Evolutionary conservation across 768 basidiomycete species (phyloP), one percentile per base, ranked within the genome.

Genomic region (Neoboletus magnificus): DNA sequence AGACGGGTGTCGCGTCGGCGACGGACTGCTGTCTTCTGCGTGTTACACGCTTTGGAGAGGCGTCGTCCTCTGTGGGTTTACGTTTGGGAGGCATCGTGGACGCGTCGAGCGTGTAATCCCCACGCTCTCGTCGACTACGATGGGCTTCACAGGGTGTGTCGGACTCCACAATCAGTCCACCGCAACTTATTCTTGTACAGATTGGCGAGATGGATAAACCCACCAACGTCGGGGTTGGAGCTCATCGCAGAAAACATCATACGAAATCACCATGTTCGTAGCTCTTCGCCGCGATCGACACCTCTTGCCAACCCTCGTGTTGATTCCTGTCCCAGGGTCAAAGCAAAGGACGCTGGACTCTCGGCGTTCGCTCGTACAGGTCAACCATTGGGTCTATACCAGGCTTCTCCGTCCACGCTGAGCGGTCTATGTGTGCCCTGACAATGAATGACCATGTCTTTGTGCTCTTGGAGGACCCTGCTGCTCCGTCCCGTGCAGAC

Each of bases 361-460:
- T 92, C 32, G 79, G 82, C 42, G 76, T 91, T 39, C 82, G 83
- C 55, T 89, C 89, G 5, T 91, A 85, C 68, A 82, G 90, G 23
- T 90, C 89, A 1, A 82, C 81, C n/a, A 73, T 90, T 9, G 75
- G 79, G n/a, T 77, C 81, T 55, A 76, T 78, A 48, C 77, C 79
- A 5, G 81, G 81, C 12, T 62, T 79, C 46, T 76, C 81, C 42
- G 62, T 82, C 25, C 74, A 73, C 16, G 72, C 79, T 4, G 89
- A 91, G 65, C 80, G 89, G 30, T 80, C 81, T 1, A 88, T 92
- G 82, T 87, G 81, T 61, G 76, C 88, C 18, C 76, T 92, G 20
- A 88, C 87, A 2, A 87, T 91, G 86, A 83, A 85, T 54, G 83
- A 91, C 43, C 86, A 87, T 61, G 87, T 88, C 25, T 92, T 90